A percentile compares a stretch with the other conserved stretches of the same genome.
These are phyloP conservation scores for Backusella tuberculispora DNA, from an alignment of 192 early-diverging fungal species.

Conservation along the genomic window DNA sequence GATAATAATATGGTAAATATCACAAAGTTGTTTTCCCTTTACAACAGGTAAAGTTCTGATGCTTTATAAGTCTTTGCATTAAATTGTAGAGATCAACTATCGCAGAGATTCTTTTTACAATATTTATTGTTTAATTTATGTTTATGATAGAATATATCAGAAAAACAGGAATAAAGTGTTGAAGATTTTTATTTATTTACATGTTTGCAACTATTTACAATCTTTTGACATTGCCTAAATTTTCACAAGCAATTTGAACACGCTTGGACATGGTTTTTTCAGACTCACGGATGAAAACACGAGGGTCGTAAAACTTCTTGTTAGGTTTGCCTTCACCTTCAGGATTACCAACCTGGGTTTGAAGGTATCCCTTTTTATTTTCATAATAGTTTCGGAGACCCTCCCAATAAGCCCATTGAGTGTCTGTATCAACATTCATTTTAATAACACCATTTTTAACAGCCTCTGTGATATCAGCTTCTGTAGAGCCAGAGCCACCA, in stretches of 20 bases:
- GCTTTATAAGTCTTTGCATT: too few relatives aligned
- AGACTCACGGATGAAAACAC: slow-evolving; percentile 86
- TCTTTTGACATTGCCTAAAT: slow-evolving; percentile 71
- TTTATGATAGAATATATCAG: too few relatives aligned
- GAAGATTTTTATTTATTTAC: not conserved
- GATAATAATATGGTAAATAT: too few relatives aligned
- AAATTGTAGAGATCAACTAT: too few relatives aligned
- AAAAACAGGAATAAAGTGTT: too few relatives aligned
- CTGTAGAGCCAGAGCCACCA: slow-evolving; percentile 83
- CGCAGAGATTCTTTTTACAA: too few relatives aligned
- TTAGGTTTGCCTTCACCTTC: slow-evolving; percentile 96
- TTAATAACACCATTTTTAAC: slow-evolving; percentile 80
- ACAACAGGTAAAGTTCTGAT: too few relatives aligned
- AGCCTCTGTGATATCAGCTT: slow-evolving; percentile 38
- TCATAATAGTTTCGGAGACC: slow-evolving; percentile 90
- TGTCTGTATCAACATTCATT: slow-evolving; percentile 99
- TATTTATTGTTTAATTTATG: too few relatives aligned
- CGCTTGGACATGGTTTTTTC: slow-evolving; percentile 85
- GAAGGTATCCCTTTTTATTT: slow-evolving; percentile 83
- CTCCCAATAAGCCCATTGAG: slow-evolving; percentile 93
- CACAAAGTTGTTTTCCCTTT: too few relatives aligned
- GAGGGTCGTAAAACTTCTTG: slow-evolving; percentile 98
- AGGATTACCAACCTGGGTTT: slow-evolving; percentile 94
- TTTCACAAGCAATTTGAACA: slow-evolving; percentile 71
- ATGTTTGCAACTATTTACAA: slow-evolving; percentile 47